phyloP scores from a whole-genome alignment of 2,329 filamentous ascomycete species.

The Paraphoma chrysanthemicola region DNA sequence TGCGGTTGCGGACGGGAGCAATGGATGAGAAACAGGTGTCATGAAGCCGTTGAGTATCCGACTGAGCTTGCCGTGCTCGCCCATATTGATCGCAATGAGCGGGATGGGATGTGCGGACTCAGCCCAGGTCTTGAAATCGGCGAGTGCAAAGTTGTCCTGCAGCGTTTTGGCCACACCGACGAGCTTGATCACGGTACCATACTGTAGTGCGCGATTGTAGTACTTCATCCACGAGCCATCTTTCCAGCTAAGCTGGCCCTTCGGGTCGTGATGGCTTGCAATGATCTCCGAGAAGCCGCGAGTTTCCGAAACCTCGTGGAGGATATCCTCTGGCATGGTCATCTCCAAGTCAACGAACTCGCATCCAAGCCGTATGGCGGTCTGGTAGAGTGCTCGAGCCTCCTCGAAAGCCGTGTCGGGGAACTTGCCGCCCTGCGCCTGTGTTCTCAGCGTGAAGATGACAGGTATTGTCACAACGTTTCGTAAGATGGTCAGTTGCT shows the following conservation, averaged over 20 bases:
- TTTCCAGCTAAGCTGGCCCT: conserved; percentile 80
- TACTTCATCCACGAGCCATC: conserved; percentile 90
- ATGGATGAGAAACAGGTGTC: conserved; percentile 90
- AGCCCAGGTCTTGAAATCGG: conserved; percentile 81
- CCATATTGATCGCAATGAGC: conserved; percentile 97
- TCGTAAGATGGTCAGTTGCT: conserved; percentile 82
- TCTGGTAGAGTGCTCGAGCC: conserved; percentile 75
- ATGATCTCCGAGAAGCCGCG: conserved; percentile 84
- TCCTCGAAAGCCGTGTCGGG: conserved; percentile 77
- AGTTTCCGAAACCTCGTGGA: conserved; percentile 71
- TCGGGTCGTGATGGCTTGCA: conserved; percentile 92
- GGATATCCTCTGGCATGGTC: conserved; percentile 77
- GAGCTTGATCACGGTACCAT: conserved; percentile 93
- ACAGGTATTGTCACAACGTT: conserved; percentile 76
- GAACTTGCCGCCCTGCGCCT: conserved; percentile 86
- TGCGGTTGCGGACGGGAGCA: conserved; percentile 89
- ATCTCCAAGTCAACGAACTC: conserved; percentile 96
- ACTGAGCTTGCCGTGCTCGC: conserved; percentile 82
- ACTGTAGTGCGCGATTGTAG: conserved; percentile 89
- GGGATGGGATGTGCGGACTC: conserved; percentile 76
- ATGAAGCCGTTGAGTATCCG: conserved; percentile 91
- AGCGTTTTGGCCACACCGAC: conserved; percentile 79
- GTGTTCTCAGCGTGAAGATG: conserved; percentile 90
- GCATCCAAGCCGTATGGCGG: conserved; percentile 81
- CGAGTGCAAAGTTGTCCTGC: conserved; percentile 86